Evolutionary conservation across 257 asterid genomes (phyloP).

Genomic region (Gentiana macrophylla): DNA sequence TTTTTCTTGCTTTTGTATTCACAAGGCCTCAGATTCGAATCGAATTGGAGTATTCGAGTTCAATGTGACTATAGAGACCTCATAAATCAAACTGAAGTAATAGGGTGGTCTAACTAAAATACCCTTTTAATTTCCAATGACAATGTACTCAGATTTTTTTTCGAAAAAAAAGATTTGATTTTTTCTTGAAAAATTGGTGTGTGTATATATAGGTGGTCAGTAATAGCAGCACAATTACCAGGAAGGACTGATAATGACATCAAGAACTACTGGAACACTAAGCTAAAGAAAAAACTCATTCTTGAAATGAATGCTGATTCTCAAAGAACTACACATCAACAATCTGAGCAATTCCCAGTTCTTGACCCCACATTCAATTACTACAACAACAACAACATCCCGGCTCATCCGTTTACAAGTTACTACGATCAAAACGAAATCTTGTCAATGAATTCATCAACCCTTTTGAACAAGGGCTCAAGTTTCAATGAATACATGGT

Average conservation of each 20-base stretch:
- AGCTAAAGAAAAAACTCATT: slow-evolving; percentile 60
- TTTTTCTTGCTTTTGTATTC: background rate
- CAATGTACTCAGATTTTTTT: background rate
- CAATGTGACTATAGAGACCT: background rate
- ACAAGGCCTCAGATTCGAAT: background rate
- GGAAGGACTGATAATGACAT: slow-evolving; percentile 88
- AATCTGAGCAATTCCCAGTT: slow-evolving; percentile 2
- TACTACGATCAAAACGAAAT: background rate
- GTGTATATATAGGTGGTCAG: slow-evolving; percentile 41
- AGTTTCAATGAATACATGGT: slow-evolving; percentile 4
- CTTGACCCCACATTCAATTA: slow-evolving; percentile 7
- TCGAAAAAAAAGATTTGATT: background rate
- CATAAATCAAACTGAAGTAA: background rate
- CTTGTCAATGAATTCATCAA: slow-evolving; percentile 3
- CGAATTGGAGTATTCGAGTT: background rate
- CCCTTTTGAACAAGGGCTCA: slow-evolving; percentile 4
- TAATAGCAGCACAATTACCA: slow-evolving; percentile 71
- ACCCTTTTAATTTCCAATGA: background rate
- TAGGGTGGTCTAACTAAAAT: background rate
- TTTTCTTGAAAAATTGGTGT: background rate
- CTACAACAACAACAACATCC: background rate
- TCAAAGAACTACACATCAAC: slow-evolving; percentile 17
- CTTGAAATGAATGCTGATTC: slow-evolving; percentile 17
- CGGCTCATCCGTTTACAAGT: background rate
- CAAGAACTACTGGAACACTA: slow-evolving; percentile 90